These are phyloP conservation scores for Waltergamsia citrina DNA, from an alignment of 2,329 filamentous ascomycete species.

Conservation along the genomic window DNA sequence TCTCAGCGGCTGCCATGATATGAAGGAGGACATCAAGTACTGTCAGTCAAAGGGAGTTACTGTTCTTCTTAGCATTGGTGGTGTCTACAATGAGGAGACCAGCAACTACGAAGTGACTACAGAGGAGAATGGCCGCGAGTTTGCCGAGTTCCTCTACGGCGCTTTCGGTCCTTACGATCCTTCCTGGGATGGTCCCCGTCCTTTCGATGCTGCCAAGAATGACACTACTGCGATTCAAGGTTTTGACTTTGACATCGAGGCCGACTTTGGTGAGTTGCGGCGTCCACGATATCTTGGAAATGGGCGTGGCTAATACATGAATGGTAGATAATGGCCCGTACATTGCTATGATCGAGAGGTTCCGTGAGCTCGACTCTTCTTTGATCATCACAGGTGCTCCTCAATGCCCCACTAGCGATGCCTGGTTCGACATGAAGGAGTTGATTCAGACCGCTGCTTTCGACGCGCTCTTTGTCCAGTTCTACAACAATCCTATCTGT, in stretches of 20 bases:
- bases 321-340: constrained; percentile 21
- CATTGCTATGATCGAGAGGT: constrained; percentile 24
- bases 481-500: constrained; percentile 36
- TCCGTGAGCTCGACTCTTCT: constrained; percentile 19
- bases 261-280: constrained; percentile 16
- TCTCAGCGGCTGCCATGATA: constrained; percentile 21
- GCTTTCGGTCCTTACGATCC: constrained; percentile 26
- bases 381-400: constrained; percentile 33
- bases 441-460: constrained; percentile 30
- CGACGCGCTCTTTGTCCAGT: constrained; percentile 35
- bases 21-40: constrained; percentile 28
- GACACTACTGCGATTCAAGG: constrained; percentile 24
- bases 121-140: constrained; percentile 19
- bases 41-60: constrained; percentile 32
- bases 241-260: constrained; percentile 33
- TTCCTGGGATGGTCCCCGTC: constrained; percentile 22
- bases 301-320: not conserved
- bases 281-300: constrained; percentile 1
- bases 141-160: constrained; percentile 26
- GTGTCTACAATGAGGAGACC: constrained; percentile 12
- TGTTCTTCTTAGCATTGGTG: constrained; percentile 31
- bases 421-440: constrained; percentile 21
- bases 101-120: constrained; percentile 23
- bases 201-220: constrained; percentile 21
- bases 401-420: constrained; percentile 25